Percentiles rank a stretch among this genome's conserved stretches.
Conservation (phyloP, 805 yeast genomes). For the Wickerhamiella nectarea region DNA sequence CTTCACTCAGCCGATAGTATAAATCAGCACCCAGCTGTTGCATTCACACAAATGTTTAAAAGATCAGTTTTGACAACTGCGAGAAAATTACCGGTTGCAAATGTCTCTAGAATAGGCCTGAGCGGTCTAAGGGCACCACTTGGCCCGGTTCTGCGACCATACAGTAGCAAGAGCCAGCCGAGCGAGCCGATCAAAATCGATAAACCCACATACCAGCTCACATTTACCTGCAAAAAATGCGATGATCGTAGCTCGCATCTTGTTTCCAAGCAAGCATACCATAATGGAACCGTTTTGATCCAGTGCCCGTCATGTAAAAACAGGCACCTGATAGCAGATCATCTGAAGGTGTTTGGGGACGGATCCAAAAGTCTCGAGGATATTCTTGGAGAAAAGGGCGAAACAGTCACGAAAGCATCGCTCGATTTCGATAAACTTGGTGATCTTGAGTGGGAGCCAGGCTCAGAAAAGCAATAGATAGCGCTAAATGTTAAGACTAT, state of each 20-base stretch:
- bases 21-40: background rate
- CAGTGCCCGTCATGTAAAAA: constrained; percentile 86
- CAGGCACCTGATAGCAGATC: constrained; percentile 86
- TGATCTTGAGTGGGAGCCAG: constrained; percentile 23
- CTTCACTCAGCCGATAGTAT: background rate
- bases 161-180: background rate
- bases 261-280: constrained; percentile 87
- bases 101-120: background rate
- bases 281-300: constrained; percentile 70
- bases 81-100: background rate
- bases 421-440: constrained; percentile 38
- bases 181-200: constrained; percentile 37
- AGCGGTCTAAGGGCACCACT: background rate
- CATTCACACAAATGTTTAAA: background rate
- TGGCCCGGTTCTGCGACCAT: background rate
- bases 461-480: background rate
- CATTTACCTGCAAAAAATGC: constrained; percentile 87
- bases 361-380: constrained; percentile 65
- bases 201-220: constrained; percentile 69
- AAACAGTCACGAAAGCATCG: constrained; percentile 47
- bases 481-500: background rate
- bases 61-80: background rate
- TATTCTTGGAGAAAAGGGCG: constrained; percentile 62
- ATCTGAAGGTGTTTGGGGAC: constrained; percentile 71
- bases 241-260: constrained; percentile 70